A percentile compares a stretch with the other conserved stretches of the same genome.
Conservation (phyloP, 352 stramenopile genomes). For the Globisporangium nagaii region DNA sequence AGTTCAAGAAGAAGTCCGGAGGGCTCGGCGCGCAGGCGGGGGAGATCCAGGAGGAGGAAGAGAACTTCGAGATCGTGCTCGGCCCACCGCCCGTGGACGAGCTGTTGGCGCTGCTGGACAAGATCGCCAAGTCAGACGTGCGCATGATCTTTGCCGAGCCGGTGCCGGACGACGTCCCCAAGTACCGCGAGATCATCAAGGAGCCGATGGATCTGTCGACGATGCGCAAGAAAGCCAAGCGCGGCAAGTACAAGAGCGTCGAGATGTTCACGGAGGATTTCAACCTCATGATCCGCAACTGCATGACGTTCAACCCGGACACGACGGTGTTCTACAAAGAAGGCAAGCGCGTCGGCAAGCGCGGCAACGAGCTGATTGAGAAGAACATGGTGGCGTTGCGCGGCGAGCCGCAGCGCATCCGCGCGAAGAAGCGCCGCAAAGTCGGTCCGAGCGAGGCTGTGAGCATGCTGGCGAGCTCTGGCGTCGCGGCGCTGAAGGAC, state of each 20-base stretch:
- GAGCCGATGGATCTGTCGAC: slow-evolving; percentile 85
- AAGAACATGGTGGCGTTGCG: slow-evolving; percentile 54
- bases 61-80: slow-evolving; percentile 77
- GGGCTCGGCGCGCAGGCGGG: not conserved
- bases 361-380: slow-evolving; percentile 75
- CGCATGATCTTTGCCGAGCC: slow-evolving; percentile 81
- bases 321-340: slow-evolving; percentile 88
- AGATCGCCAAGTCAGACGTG: slow-evolving; percentile 72
- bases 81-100: slow-evolving; percentile 68
- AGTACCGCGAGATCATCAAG: slow-evolving; percentile 79
- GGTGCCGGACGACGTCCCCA: slow-evolving; percentile 77
- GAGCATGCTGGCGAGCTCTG: slow-evolving; percentile 68
- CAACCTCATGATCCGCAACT: slow-evolving; percentile 86
- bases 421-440: slow-evolving; percentile 74
- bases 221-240: slow-evolving; percentile 74
- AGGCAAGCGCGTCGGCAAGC: slow-evolving; percentile 79
- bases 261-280: slow-evolving; percentile 78
- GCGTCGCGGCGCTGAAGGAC: slow-evolving; percentile 55
- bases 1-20: slow-evolving; percentile 59
- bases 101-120: slow-evolving; percentile 66
- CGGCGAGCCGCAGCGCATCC: slow-evolving; percentile 67
- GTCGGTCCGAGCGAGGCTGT: slow-evolving; percentile 51
- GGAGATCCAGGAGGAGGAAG: slow-evolving; percentile 66
- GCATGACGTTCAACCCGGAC: slow-evolving; percentile 81
- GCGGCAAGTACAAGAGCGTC: slow-evolving; percentile 78